phyloP scores from a whole-genome alignment of 139 green algal species.

The Picochlorum costavermella region DNA sequence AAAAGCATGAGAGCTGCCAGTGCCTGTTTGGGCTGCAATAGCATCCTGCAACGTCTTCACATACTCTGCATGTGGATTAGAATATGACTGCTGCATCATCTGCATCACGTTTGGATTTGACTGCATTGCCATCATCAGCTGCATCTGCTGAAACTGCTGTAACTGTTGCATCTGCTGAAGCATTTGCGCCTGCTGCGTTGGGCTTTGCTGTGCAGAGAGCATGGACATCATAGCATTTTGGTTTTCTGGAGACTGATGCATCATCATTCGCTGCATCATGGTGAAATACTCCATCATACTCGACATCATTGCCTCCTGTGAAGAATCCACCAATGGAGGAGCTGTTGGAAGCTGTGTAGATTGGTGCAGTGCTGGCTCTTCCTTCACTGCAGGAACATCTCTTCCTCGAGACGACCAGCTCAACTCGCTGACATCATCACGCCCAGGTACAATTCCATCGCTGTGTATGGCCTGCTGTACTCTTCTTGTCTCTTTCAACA shows the following conservation, averaged over 20 bases:
- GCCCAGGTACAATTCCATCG: constrained; percentile 7
- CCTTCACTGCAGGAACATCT: not conserved
- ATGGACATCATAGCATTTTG: constrained; percentile 6
- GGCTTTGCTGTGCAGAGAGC: not conserved
- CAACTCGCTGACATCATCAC: not conserved
- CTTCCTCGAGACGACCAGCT: constrained; percentile 2
- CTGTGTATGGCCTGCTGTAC: not conserved
- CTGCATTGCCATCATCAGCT: not conserved
- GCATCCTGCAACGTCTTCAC: not conserved
- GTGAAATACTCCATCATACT: constrained; percentile 13
- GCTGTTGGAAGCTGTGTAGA: not conserved
- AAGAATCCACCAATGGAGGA: not conserved
- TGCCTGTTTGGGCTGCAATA: not conserved
- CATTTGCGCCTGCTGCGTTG: not conserved
- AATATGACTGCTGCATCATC: not conserved
- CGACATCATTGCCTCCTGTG: not conserved
- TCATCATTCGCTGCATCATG: constrained; percentile 1
- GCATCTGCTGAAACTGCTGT: constrained; percentile 3
- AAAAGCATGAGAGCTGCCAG: no score
- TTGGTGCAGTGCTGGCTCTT: not conserved
- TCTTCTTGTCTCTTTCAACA: constrained; percentile 8
- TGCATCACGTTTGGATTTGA: not conserved
- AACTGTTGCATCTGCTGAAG: not conserved
- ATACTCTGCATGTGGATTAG: not conserved
- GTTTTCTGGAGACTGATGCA: constrained; percentile 4